phyloP scores from a whole-genome alignment of 2,329 filamentous ascomycete genomes.

The Neopestalotiopsis sp. region DNA sequence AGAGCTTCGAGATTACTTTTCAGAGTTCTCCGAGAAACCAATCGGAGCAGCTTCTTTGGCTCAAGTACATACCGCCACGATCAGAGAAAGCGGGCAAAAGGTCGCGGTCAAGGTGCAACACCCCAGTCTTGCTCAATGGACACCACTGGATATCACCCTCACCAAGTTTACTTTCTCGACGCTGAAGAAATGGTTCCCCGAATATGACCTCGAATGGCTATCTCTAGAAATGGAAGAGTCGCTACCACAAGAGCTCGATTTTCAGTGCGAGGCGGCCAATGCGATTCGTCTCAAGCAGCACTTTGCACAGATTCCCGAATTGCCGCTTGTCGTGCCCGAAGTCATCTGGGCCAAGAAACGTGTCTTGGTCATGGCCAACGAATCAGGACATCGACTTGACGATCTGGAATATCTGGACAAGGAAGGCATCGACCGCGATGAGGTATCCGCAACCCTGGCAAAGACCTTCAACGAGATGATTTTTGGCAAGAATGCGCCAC shows the following conservation, averaged over 20 bases:
- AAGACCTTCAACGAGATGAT: constrained; percentile 99
- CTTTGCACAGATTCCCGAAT: constrained; percentile 73
- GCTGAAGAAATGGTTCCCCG: constrained; percentile 91
- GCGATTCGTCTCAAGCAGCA: constrained; percentile 79
- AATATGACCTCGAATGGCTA: constrained; percentile 97
- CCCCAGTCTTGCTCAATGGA: constrained; percentile 87
- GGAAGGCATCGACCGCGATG: constrained; percentile 89
- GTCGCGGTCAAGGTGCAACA: constrained; percentile 98
- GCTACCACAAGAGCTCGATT: constrained; percentile 90
- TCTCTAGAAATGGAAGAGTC: constrained; percentile 92
- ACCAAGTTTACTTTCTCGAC: constrained; percentile 90
- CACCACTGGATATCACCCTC: constrained; percentile 82
- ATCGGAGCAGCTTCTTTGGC: constrained; percentile 94
- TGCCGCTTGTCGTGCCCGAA: constrained; percentile 87
- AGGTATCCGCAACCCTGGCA: constrained; percentile 89
- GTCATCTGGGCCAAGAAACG: constrained; percentile 89
- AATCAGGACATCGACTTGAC: constrained; percentile 85
- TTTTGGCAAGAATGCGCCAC: constrained; percentile 83
- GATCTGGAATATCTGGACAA: constrained; percentile 86
- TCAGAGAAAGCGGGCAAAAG: constrained; percentile 80
- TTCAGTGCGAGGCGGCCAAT: constrained; percentile 83
- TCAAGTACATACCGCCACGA: constrained; percentile 87
- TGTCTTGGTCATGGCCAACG: constrained; percentile 94
- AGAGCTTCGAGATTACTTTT: constrained; percentile 82
- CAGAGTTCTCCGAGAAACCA: constrained; percentile 77